Evolutionary conservation across 2,329 filamentous ascomycete species (phyloP), one percentile per base, ranked within the genome.

Genomic region (Magnaporthiopsis rhizophila): DNA sequence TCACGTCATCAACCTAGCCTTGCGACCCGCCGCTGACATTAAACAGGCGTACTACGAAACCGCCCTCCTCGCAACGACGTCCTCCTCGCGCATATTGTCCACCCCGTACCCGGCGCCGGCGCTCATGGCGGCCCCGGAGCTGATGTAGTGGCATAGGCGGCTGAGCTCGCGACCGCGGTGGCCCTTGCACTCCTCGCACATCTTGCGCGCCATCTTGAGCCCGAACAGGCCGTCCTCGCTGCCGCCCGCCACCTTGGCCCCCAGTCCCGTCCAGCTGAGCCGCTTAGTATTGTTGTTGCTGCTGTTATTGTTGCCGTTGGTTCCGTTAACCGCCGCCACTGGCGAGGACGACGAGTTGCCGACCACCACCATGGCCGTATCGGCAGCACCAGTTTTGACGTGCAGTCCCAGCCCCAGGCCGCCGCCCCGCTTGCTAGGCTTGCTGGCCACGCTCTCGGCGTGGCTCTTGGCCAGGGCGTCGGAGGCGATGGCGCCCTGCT

Each of bases 261-360:
- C 76, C 7, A 78, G 72, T 0, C 73, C 76, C 0, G 77, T 78
- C 77, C 77, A 79, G 69, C 77, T 79, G 18, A 75, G 71, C 11
- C 76, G 71, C 67, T 74, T 75, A 64, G 69, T 69, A 62, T 70
- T 71, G 34, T 66, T 38, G 36, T 18, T 67, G 58, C 64, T 62
- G 2, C 38, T 36, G 50, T 58, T 65, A 65, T 9, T 58, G 18
- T 26, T 64, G 67, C 24, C 67, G 36, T 15, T 15, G 36, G 3
- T 15, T 11, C 36, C 36, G 13, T 36, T 36, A 7, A 36, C 38
- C 34, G 50, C 34, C 59, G 13, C 60, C 60, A 21, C 18, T 21
- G 18, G 18, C 38, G 38, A 18, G 13, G 13, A n/a, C 21, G 45
- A 24, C 21, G n/a, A 11, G 21, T n/a, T 24, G 7, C 45, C 21